These are phyloP conservation scores for Choiromyces venosus DNA, from an alignment of 495 filamentous ascomycete species.

Conservation along the genomic window DNA sequence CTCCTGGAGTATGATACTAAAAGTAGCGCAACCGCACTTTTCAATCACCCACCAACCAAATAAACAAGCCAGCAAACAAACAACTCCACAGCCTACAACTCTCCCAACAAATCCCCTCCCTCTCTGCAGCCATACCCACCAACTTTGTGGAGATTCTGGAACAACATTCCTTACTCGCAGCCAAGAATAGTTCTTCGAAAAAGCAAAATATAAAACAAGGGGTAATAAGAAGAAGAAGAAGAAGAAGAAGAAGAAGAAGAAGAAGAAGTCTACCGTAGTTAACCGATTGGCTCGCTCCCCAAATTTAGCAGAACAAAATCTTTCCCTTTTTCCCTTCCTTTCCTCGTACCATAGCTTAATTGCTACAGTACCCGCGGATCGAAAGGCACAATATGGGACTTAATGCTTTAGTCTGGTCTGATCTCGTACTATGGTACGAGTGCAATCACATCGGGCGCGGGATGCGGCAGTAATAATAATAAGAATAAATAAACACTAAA, in stretches of 20 bases:
- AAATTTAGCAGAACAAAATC: background rate
- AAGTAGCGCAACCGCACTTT: background rate
- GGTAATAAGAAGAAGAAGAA: background rate
- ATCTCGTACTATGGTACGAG: background rate
- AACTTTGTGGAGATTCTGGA: background rate
- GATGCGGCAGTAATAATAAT: background rate
- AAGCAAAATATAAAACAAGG: background rate
- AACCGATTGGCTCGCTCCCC: background rate
- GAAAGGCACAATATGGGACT: background rate
- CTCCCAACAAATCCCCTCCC: background rate
- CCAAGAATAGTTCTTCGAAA: background rate
- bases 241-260: background rate
- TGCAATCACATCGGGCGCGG: no score
- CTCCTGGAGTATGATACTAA: no score
- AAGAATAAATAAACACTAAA: background rate
- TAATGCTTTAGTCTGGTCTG: background rate
- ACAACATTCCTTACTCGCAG: background rate
- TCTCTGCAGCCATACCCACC: background rate
- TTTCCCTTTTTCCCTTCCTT: background rate
- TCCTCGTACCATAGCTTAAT: no score
- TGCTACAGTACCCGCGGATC: no score
- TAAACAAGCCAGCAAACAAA: background rate
- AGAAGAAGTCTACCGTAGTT: background rate
- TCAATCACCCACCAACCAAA: background rate
- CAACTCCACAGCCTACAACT: background rate